Conservation (phyloP, 192 early-diverging fungal genomes). For the Podila epigama region DNA sequence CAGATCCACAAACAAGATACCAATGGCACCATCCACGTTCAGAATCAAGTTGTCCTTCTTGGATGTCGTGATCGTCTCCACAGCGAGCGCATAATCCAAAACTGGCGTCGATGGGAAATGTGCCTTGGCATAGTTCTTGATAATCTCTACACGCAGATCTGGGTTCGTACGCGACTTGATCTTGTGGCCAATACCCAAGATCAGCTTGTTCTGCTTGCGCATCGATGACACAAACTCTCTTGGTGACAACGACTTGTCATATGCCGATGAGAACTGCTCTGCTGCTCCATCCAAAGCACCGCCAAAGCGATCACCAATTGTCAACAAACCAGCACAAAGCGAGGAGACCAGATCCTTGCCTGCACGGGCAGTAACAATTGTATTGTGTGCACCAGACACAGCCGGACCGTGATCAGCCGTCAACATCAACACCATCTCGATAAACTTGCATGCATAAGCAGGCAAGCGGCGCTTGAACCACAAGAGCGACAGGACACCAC, state of each 20-base stretch:
- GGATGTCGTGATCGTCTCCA: conserved; percentile 93
- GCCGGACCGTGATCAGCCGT: conserved; percentile 99
- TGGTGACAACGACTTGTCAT: conserved; percentile 91
- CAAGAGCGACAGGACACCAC: conserved; percentile 94
- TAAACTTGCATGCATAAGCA: conserved; percentile 94
- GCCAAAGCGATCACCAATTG: conserved; percentile 98
- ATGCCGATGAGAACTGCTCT: conserved; percentile 87
- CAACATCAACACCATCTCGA: conserved; percentile 99
- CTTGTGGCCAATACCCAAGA: conserved; percentile 99
- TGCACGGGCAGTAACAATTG: conserved; percentile 93
- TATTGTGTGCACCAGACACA: conserved; percentile 90
- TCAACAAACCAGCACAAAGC: conserved; percentile 92
- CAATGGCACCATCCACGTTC: conserved; percentile 95
- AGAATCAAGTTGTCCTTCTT: conserved; percentile 99
- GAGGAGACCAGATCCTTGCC: conserved; percentile 98
- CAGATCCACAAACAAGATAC: conserved; percentile 95
- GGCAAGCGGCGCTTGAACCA: conserved; percentile 99
- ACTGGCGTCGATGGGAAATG: conserved; percentile 88
- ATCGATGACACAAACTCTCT: conserved; percentile 95
- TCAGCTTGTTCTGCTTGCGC: conserved; percentile 96
- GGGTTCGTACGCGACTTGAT: conserved; percentile 99
- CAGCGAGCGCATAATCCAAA: conserved; percentile 93
- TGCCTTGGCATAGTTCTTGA: conserved; percentile 91
- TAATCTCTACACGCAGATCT: conserved; percentile 93
- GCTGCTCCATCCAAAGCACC: conserved; percentile 98